Conservation (phyloP, 306 rosid species). For the Albizia julibrissin region DNA sequence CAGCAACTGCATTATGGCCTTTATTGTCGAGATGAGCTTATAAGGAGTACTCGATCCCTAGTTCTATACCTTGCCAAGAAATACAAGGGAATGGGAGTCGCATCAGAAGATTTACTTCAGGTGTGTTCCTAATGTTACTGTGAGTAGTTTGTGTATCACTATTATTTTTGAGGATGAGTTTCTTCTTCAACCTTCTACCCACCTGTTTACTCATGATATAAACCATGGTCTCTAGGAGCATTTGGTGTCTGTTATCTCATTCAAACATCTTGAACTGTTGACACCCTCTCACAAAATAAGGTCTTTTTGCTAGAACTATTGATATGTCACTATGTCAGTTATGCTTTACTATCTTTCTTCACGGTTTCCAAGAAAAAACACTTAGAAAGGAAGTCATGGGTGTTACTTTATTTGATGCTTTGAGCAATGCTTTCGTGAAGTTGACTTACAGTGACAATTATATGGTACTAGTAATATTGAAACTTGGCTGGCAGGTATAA, state of each 20-base stretch:
- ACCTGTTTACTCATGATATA: conserved; percentile 2
- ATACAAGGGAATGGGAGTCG: conserved; percentile 77
- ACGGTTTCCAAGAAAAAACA: not conserved
- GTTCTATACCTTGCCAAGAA: conserved; percentile 74
- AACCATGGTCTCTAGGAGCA: not conserved
- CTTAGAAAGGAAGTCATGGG: not conserved
- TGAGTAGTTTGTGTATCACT: not conserved
- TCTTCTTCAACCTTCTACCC: conserved; percentile 7
- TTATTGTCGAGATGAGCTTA: conserved; percentile 74
- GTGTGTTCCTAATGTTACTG: conserved; percentile 44
- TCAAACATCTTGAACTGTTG: not conserved
- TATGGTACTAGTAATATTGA: not conserved
- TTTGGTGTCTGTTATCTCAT: not conserved
- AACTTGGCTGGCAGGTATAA: not conserved
- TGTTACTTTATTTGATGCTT: conserved; percentile 21
- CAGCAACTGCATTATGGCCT: conserved; percentile 63
- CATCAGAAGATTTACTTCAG: conserved; percentile 85
- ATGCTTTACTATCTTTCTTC: conserved; percentile 1
- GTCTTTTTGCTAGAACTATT: not conserved
- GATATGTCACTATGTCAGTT: not conserved
- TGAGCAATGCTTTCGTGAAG: conserved; percentile 29
- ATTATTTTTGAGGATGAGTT: not conserved
- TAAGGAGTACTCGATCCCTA: conserved; percentile 73
- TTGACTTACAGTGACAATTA: conserved; percentile 14
- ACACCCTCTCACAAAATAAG: not conserved